Conservation (phyloP, 2,329 filamentous ascomycete species). For the Tricladium varicosporioides region DNA sequence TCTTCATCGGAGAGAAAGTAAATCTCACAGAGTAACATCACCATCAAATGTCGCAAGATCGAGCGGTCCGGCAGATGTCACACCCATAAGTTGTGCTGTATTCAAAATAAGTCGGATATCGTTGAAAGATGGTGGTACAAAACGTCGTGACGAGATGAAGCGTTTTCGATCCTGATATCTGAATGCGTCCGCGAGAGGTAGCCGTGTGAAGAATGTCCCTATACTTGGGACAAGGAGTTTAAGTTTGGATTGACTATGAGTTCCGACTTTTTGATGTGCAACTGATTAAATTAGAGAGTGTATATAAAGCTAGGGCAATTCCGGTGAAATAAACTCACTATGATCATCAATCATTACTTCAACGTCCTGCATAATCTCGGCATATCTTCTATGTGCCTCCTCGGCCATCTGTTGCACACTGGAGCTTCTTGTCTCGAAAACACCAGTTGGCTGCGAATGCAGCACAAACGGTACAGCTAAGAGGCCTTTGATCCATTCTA, state of each 20-base stretch:
- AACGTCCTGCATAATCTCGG: constrained; percentile 92
- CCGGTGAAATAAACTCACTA: constrained; percentile 50
- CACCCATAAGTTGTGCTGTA: constrained; percentile 88
- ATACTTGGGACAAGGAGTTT: constrained; percentile 88
- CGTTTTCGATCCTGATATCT: constrained; percentile 82
- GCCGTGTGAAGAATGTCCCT: constrained; percentile 88
- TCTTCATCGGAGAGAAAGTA: constrained; percentile 64
- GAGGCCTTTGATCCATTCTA: constrained; percentile 95
- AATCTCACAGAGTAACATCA: constrained; percentile 78
- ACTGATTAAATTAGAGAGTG: constrained; percentile 46
- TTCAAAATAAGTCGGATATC: constrained; percentile 92
- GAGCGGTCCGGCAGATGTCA: constrained; percentile 71
- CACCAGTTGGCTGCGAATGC: constrained; percentile 88
- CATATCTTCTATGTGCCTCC: constrained; percentile 83
- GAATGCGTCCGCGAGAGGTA: constrained; percentile 87
- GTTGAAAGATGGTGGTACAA: constrained; percentile 96
- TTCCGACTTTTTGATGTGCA: constrained; percentile 63
- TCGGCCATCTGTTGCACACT: constrained; percentile 70
- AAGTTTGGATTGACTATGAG: constrained; percentile 77
- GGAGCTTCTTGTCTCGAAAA: constrained; percentile 67
- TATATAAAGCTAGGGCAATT: too few species aligned
- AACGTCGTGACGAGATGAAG: constrained; percentile 85
- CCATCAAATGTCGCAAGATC: constrained; percentile 95
- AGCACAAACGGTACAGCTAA: constrained; percentile 95
- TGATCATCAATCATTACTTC: constrained; percentile 91